Percentiles rank a stretch among this genome's conserved stretches.
phyloP scores from a whole-genome alignment of 495 filamentous ascomycete species.

The Penicillium herquei region DNA sequence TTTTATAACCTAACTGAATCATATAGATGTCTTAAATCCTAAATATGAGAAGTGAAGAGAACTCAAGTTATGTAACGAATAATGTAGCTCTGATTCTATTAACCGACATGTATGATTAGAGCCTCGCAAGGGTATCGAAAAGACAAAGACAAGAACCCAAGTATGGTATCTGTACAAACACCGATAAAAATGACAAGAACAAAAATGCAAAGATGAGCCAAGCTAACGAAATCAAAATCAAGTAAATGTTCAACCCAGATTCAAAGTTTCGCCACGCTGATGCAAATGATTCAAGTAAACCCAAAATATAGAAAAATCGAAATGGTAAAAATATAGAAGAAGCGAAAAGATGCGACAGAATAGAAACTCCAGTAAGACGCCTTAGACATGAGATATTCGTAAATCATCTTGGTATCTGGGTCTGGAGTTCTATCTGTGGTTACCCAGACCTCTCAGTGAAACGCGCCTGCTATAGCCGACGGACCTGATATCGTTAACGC shows the following conservation, averaged over 20 bases:
- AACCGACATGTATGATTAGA: not conserved
- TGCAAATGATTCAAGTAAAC: slow-evolving; percentile 22
- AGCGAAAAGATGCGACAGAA: slow-evolving; percentile 1
- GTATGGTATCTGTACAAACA: not conserved
- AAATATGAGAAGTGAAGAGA: no score
- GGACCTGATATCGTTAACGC: slow-evolving; percentile 42
- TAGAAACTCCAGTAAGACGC: not conserved
- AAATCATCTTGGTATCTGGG: not conserved
- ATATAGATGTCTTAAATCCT: no score
- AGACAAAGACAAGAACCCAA: not conserved
- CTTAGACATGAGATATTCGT: not conserved
- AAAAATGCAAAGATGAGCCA: not conserved
- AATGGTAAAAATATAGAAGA: slow-evolving; percentile 4
- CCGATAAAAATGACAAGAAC: not conserved
- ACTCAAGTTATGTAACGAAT: no score
- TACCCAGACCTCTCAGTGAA: slow-evolving; percentile 35
- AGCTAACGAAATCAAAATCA: not conserved
- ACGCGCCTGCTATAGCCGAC: slow-evolving; percentile 39
- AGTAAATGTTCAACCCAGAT: not conserved
- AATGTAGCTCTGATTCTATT: not conserved
- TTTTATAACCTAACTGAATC: no score
- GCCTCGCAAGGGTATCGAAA: not conserved
- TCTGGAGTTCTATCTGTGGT: slow-evolving; percentile 15
- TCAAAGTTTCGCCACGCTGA: slow-evolving; percentile 27
- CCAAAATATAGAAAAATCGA: not conserved